Base-by-base conservation (phyloP, 176 grass and related monocot genomes). In the Oryza coarctata region DNA sequence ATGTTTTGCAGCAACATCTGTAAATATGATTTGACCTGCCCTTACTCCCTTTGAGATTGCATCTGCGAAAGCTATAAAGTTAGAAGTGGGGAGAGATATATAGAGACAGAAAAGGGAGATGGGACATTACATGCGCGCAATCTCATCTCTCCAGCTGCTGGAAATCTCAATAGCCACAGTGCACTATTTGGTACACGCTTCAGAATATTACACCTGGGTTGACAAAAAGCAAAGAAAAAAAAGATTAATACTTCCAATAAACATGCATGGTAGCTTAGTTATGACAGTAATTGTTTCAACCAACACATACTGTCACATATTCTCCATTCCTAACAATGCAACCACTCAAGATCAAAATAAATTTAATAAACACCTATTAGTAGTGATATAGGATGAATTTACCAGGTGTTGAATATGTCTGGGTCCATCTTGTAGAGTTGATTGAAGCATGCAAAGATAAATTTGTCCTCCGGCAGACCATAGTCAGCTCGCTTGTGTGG, bases 401-500 rank as follows among this genome's bases (percentile, higher is more conserved):
- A 96, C 94, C 94, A 96, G 81, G 86, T 89, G 45, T 87, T 87
- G 77, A 93, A 93, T 87, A 96, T 88, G 70, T 93, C 90, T 81
- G 94, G 94, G 73, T 96, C 94, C 94, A 96, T 93, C 80, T 96
- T 93, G 79, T 96, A 96, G 80, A 96, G 88, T 80, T 96, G 94
- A 81, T 92, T 93, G 86, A 96, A 96, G 82, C 94, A 96, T 62
- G 94, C 94, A 85, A 96, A 96, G 76, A 96, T 91, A 84, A 96
- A 88, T 79, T 96, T 96, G 88, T 93, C 86, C 20, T 93, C 88
- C 2, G 94, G 90, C 73, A 96, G 68, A 36, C 83, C 86, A 86
- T 96, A 96, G 75, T 87, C 88, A 9, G 94, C 75, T 66, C 94
- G 80, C 80, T 93, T 93, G 65, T 96, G 94, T 25, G 65, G 90